Evolutionary conservation across 768 basidiomycete genomes (phyloP).

Genomic region (Pulveroboletus sp.): DNA sequence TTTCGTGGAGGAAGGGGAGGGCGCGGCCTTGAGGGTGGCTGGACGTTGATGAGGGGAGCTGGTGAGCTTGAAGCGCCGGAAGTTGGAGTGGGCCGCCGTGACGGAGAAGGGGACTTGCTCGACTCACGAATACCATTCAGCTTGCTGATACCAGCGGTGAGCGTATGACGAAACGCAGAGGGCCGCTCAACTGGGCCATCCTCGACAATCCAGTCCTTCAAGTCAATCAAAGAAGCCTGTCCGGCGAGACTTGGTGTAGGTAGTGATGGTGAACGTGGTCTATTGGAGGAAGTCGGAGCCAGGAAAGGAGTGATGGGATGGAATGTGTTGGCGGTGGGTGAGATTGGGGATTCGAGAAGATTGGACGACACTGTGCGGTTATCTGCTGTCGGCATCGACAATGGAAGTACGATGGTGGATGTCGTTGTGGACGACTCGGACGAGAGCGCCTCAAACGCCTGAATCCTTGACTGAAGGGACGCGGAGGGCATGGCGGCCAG

Average conservation of each 20-base stretch:
- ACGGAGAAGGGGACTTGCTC: slow-evolving; percentile 24
- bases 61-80: slow-evolving; percentile 10
- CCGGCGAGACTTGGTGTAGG: slow-evolving; percentile 37
- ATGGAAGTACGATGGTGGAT: slow-evolving; percentile 7
- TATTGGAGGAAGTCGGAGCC: slow-evolving; percentile 19
- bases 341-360: slow-evolving; percentile 48
- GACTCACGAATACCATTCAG: slow-evolving; percentile 18
- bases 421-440: slow-evolving; percentile 24
- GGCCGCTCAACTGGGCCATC: slow-evolving; percentile 41
- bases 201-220: slow-evolving; percentile 70
- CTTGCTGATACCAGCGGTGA: slow-evolving; percentile 5
- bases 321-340: slow-evolving; percentile 40
- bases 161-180: slow-evolving; percentile 10
- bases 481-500: slow-evolving; percentile 37
- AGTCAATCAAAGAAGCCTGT: slow-evolving; percentile 62
- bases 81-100: slow-evolving; percentile 7
- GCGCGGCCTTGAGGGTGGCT: slow-evolving; percentile 43
- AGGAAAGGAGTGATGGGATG: slow-evolving; percentile 40
- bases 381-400: slow-evolving; percentile 2
- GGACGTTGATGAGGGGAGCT: slow-evolving; percentile 52
- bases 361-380: slow-evolving; percentile 12
- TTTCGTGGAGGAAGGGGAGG: slow-evolving; percentile 69
- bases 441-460: slow-evolving; percentile 57
- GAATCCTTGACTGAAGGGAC: slow-evolving; percentile 54
- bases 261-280: slow-evolving; percentile 43